Evolutionary conservation across 2,329 filamentous ascomycete species (phyloP).

Genomic region (Arthrinium phaeospermum): DNA sequence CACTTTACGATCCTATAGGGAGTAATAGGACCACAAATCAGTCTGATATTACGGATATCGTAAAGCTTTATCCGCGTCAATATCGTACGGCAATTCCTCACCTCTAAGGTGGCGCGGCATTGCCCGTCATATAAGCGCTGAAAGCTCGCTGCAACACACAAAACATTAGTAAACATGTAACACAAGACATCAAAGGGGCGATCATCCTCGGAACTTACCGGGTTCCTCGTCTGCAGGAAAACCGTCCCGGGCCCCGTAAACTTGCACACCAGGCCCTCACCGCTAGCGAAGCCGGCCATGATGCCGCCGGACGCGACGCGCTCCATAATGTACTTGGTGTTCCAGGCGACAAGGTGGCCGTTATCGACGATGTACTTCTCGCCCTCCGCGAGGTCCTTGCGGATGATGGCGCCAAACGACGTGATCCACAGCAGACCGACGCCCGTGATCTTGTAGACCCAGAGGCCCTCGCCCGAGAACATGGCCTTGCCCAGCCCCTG

Average conservation of each 20-base stretch:
- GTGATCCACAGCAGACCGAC: slow-evolving; percentile 86
- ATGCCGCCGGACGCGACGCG: slow-evolving; percentile 89
- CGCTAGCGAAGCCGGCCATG: slow-evolving; percentile 82
- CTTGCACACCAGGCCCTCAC: slow-evolving; percentile 91
- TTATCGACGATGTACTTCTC: slow-evolving; percentile 95
- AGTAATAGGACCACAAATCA: not conserved
- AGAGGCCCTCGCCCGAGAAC: slow-evolving; percentile 92
- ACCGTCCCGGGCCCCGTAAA: slow-evolving; percentile 91
- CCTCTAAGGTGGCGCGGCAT: slow-evolving; percentile 42
- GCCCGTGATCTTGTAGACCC: slow-evolving; percentile 85
- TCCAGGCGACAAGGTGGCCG: slow-evolving; percentile 94
- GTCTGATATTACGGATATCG: not conserved
- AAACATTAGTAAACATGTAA: slow-evolving; percentile 23
- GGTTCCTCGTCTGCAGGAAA: slow-evolving; percentile 91
- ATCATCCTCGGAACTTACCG: slow-evolving; percentile 52
- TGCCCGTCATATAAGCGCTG: slow-evolving; percentile 56
- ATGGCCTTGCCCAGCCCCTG: slow-evolving; percentile 89
- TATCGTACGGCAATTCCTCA: not conserved
- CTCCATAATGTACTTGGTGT: slow-evolving; percentile 91
- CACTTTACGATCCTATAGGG: not conserved
- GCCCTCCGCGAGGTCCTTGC: slow-evolving; percentile 78
- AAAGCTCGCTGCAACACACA: slow-evolving; percentile 52
- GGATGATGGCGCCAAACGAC: slow-evolving; percentile 92
- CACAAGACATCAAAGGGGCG: not conserved
- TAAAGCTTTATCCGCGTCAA: not conserved